Evolutionary conservation across 305 asterid genomes (phyloP), one percentile per base, ranked within the genome.

Genomic region (Rubia peregrina): DNA sequence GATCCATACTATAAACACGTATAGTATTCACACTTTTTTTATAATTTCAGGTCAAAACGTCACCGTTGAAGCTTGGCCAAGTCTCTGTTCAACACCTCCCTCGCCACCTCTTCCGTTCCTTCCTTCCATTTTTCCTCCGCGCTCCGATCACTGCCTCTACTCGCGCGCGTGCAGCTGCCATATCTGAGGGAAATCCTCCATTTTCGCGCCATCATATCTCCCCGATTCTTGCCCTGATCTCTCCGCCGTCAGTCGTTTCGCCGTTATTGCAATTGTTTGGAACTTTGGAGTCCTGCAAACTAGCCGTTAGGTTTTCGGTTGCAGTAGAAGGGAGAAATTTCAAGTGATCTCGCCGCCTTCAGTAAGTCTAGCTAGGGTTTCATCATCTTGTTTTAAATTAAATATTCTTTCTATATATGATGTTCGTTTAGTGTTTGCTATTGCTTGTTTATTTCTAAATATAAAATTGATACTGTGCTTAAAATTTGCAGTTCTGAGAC

Each of bases 61-160:
- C 64, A 60, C 38, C 64, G 64, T 24, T 60, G 64, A 22, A 57
- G 64, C 16, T 11, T 60, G 41, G 64, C 64, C 38, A 22, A 22
- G 64, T 60, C 64, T 30, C 38, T 30, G 64, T 60, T 60, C 64
- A 60, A 60, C 41, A 60, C 24, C 64, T 60, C 40, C 38, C 64
- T 30, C 17, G 38, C 33, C 64, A 9, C 64, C 64, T 60, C 41
- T 60, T 60, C 64, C 41, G 64, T 13, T 22, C 38, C 38, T 12
- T 11, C 38, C 64, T 30, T 26, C 63, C 22, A 24, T 57, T 51
- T 51, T 11, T 60, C 64, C 40, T 60, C 38, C 38, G 64, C 38
- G 64, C 64, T 30, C 64, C 38, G 38, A 60, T 60, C 64, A 11
- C 64, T 3, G 16, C 64, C 40, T 60, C 64, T 24, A 24, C 64